Evolutionary conservation across 2,329 filamentous ascomycete species (phyloP).

Genomic region (Byssoonygena ceratinophila): DNA sequence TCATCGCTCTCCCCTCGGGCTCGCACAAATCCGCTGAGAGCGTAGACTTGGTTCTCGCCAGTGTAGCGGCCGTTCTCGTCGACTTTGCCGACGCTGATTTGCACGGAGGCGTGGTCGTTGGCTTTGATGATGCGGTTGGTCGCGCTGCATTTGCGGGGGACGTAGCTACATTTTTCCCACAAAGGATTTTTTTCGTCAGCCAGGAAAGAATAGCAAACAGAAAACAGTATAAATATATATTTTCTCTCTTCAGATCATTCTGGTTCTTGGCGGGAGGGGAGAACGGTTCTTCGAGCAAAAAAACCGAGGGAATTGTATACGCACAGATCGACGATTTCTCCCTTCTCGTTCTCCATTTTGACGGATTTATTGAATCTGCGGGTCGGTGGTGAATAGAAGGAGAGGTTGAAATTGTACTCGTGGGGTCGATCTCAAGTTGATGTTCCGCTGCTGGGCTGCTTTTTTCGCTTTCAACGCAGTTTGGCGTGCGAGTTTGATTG

Average conservation of each 20-base stretch:
- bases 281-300: too few relatives aligned
- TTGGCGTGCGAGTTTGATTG: slow-evolving; percentile 14
- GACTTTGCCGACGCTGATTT: slow-evolving; percentile 95
- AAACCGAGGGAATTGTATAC: too few relatives aligned
- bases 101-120: slow-evolving; percentile 98
- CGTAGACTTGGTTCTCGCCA: slow-evolving; percentile 95
- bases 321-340: slow-evolving; percentile 98
- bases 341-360: slow-evolving; percentile 99
- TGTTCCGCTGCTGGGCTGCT: slow-evolving; percentile 7
- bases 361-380: slow-evolving; percentile 29
- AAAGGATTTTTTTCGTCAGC: background rate
- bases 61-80: slow-evolving; percentile 97
- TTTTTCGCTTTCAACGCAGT: slow-evolving; percentile 10
- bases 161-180: slow-evolving; percentile 53
- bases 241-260: background rate
- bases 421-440: slow-evolving; percentile 5
- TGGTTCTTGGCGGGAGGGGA: slow-evolving; percentile 8
- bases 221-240: background rate
- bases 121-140: slow-evolving; percentile 99
- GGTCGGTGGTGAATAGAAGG: slow-evolving; percentile 20
- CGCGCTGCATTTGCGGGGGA: slow-evolving; percentile 96
- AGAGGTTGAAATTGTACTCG: slow-evolving; percentile 6
- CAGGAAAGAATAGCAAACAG: background rate
- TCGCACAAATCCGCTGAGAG: slow-evolving; percentile 93
- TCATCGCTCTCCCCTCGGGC: slow-evolving; percentile 98